Evolutionary conservation across 345 rosid genomes (phyloP).

Genomic region (Aurinia saxatilis): DNA sequence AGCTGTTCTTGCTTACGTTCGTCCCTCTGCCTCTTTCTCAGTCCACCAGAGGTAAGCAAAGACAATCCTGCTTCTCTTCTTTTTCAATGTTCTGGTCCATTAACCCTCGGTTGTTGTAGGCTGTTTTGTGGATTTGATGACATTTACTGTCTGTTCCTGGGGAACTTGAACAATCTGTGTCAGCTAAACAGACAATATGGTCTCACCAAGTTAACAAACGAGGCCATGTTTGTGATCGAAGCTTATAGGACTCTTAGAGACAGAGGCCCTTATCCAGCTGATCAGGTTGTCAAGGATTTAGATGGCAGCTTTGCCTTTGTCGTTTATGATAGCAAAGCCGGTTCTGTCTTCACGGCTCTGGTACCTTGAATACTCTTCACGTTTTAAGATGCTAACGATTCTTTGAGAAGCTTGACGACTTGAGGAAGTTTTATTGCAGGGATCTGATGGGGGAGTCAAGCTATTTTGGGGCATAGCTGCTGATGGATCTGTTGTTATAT

Average conservation of each 20-base stretch:
- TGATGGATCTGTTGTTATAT: conserved; percentile 84
- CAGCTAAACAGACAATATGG: conserved; percentile 75
- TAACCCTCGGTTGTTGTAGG: not conserved
- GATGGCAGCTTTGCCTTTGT: conserved; percentile 94
- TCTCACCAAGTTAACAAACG: conserved; percentile 59
- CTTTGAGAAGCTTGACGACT: not conserved
- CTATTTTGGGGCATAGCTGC: conserved; percentile 89
- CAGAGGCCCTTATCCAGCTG: conserved; percentile 94
- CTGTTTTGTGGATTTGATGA: conserved; percentile 80
- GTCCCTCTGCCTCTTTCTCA: conserved; percentile 32
- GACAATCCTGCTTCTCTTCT: not conserved
- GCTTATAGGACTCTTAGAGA: conserved; percentile 84
- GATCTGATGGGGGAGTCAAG: conserved; percentile 78
- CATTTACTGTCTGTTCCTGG: conserved; percentile 69
- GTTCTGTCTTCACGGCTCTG: conserved; percentile 83
- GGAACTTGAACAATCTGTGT: conserved; percentile 65
- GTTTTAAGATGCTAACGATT: not conserved
- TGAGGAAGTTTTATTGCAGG: conserved; percentile 34
- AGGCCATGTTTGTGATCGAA: conserved; percentile 80
- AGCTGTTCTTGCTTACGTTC: conserved; percentile 65
- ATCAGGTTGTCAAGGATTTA: conserved; percentile 82
- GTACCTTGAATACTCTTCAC: conserved; percentile 20
- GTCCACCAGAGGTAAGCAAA: conserved; percentile 45
- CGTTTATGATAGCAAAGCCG: conserved; percentile 70
- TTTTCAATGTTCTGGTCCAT: not conserved